phyloP scores from a whole-genome alignment of 441 rosid genomes.

The Arabidopsis lyrata region DNA sequence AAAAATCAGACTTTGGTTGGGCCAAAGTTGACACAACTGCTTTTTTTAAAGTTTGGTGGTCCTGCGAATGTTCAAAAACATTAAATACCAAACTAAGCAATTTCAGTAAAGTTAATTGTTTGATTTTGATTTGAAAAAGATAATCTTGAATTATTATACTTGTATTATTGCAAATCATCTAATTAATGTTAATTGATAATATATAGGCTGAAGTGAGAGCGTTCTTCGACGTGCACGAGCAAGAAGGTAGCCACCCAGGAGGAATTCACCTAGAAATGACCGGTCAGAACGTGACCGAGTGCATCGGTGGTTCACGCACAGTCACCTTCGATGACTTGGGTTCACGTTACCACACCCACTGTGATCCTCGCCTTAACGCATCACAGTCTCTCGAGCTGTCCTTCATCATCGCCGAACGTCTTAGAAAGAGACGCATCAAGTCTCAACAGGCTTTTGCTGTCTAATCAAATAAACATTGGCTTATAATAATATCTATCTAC shows the following conservation, averaged over 20 bases:
- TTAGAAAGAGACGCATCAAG: conserved; percentile 83
- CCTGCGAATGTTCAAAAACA: not conserved
- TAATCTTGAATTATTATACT: not conserved
- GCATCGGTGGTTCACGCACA: conserved; percentile 93
- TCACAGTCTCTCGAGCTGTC: conserved; percentile 95
- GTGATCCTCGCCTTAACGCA: conserved; percentile 93
- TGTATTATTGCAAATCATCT: not conserved
- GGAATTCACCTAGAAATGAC: conserved; percentile 97
- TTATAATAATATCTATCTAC: not conserved
- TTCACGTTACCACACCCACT: conserved; percentile 93
- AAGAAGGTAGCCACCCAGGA: conserved; percentile 96
- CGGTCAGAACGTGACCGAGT: conserved; percentile 94
- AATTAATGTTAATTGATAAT: not conserved
- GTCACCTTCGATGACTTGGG: conserved; percentile 94
- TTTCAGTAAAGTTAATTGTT: not conserved
- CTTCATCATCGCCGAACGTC: conserved; percentile 94
- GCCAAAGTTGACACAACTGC: conserved; percentile 30
- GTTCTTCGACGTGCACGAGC: conserved; percentile 96
- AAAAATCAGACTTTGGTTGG: conserved; percentile 26
- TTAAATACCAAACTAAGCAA: not conserved
- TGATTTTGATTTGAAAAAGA: not conserved
- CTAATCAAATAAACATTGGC: conserved; percentile 27
- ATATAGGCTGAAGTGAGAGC: conserved; percentile 93
- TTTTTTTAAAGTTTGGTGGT: conserved; percentile 43
- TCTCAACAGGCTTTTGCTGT: conserved; percentile 49